Evolutionary conservation across 2,329 filamentous ascomycete species (phyloP), one percentile per base, ranked within the genome.

Genomic region (Monilinia vaccinii-corymbosi): DNA sequence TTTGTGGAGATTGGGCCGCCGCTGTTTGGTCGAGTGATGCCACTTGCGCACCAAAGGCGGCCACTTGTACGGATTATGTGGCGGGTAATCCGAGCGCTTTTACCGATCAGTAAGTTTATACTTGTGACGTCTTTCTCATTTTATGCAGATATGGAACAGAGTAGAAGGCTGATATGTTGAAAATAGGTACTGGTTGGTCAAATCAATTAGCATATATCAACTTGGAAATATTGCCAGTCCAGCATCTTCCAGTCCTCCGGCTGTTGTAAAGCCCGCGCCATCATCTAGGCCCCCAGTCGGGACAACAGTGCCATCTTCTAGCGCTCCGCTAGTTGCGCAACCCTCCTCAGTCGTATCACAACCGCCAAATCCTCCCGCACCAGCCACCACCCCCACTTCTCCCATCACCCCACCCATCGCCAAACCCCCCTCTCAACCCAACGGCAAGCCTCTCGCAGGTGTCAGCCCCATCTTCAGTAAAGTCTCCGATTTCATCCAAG

Each of bases 1-100:
- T 96, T 73, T 96, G 92, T 73, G 92, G 92, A 40, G 84, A 87
- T 69, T 95, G 90, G 89, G 91, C 91, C 9, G 89, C 89, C 34
- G 72, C 76, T 46, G 6, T 56, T 25, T 88, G 49, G 21, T 65
- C 63, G 62, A 65, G 60, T 71, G 75, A 56, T 81, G 85, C 57
- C 53, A 65, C 62, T 10, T 69, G 51, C 69, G 72, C 68, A 60
- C 78, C 85, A 62, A 80, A 67, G 86, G 64, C 74, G 10, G 79
- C 81, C 31, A 85, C 84, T 0, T 96, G 91, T 77, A 71, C 84
- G 36, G 81, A 84, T 31, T 96, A 83, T 71, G 91, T 96, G 21
- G 77, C 79, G 60, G 76, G 80, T 67, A 87, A 91, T 73, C 88
- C 91, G 0, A 69, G 73, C 8, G 87, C 79, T 13, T 96, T 94